phyloP scores from a whole-genome alignment of 2,329 filamentous ascomycete species.

The Trichoderma semiorbis region DNA sequence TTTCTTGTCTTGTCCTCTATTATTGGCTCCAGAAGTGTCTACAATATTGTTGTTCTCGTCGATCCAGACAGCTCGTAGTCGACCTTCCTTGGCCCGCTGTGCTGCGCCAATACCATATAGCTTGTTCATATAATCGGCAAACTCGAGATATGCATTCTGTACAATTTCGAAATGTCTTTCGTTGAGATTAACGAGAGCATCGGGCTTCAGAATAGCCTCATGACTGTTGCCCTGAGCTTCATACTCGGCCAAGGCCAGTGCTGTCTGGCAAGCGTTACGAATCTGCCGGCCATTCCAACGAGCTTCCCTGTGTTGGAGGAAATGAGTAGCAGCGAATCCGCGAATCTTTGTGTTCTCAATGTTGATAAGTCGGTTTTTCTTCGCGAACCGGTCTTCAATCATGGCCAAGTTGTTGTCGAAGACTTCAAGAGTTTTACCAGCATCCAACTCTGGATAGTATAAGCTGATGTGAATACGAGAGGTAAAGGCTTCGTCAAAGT shows the following conservation, averaged over 20 bases:
- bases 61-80: neutral
- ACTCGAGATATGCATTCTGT: conserved; percentile 23
- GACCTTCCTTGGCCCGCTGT: neutral
- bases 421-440: neutral
- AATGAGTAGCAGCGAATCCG: neutral
- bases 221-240: conserved; percentile 28
- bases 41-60: neutral
- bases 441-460: conserved; percentile 25
- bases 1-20: neutral
- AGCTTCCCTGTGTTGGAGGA: neutral
- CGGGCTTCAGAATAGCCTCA: neutral
- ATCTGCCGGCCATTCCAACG: conserved; percentile 22
- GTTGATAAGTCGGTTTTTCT: neutral
- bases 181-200: conserved; percentile 19
- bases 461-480: conserved; percentile 35
- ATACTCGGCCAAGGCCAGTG: conserved; percentile 32
- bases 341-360: neutral
- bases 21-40: neutral
- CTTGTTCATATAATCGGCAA: conserved; percentile 21
- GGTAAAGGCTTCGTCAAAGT: conserved; percentile 37
- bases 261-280: conserved; percentile 20
- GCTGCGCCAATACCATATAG: neutral
- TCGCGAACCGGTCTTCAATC: conserved; percentile 21
- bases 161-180: conserved; percentile 23
- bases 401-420: conserved; percentile 21